Evolutionary conservation across 371 early-diverging fungal species (phyloP).

Genomic region (Chytridium lagenaria): DNA sequence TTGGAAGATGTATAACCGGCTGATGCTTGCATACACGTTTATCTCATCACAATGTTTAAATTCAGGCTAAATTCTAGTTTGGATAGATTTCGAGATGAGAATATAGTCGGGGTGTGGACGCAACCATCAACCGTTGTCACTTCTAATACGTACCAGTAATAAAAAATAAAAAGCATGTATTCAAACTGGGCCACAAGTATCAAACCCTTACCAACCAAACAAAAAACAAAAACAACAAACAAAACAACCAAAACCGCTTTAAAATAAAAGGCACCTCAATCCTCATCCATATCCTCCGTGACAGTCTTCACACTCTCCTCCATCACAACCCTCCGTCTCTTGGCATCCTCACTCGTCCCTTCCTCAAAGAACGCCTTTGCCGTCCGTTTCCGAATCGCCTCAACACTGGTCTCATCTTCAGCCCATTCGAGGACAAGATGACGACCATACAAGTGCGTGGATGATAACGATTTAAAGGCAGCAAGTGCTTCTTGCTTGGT

Average conservation of each 20-base stretch:
- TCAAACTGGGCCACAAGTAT: too few relatives aligned
- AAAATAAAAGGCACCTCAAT: background rate
- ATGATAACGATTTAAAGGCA: conserved; percentile 85
- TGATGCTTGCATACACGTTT: too few relatives aligned
- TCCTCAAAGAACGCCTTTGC: conserved; percentile 47
- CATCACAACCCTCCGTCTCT: background rate
- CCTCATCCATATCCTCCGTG: background rate
- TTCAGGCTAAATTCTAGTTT: too few relatives aligned
- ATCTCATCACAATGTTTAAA: too few relatives aligned
- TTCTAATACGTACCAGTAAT: too few relatives aligned
- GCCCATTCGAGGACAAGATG: conserved; percentile 98
- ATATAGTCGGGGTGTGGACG: too few relatives aligned
- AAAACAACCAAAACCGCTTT: background rate
- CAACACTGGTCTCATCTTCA: conserved; percentile 71
- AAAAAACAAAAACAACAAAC: too few relatives aligned
- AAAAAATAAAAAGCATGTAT: too few relatives aligned
- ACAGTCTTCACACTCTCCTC: background rate
- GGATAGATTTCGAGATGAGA: too few relatives aligned
- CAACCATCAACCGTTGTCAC: too few relatives aligned
- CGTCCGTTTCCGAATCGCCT: conserved; percentile 54
- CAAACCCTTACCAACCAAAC: too few relatives aligned
- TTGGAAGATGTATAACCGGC: too few relatives aligned
- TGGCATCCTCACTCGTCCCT: conserved; percentile 17
- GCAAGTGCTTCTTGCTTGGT: conserved; percentile 92
- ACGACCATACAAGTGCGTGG: conserved; percentile 98